Conservation (phyloP, 257 asterid genomes). For the Fraxinus excelsior region DNA sequence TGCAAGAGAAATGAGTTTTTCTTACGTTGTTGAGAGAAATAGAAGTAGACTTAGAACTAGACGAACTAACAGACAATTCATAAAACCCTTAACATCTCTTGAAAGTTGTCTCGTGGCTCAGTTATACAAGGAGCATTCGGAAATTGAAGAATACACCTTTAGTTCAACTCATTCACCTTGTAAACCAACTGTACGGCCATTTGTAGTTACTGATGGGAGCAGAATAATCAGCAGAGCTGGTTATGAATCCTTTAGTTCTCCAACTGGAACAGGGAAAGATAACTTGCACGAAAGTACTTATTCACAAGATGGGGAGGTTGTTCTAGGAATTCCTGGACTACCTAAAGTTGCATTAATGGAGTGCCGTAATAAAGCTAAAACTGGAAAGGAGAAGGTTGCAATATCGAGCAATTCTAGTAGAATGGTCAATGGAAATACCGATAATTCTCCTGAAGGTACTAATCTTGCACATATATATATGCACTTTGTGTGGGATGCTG, state of each 20-base stretch:
- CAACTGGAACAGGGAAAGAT: slow-evolving; percentile 25
- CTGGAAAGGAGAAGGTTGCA: slow-evolving; percentile 28
- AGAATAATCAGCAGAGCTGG: slow-evolving; percentile 44
- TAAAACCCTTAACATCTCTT: slow-evolving; percentile 63
- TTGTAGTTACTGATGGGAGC: slow-evolving; percentile 60
- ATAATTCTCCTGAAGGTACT: slow-evolving; percentile 44
- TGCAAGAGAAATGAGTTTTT: slow-evolving; percentile 41
- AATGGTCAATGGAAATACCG: slow-evolving; percentile 31
- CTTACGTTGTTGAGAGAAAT: slow-evolving; percentile 46
- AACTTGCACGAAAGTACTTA: slow-evolving; percentile 24
- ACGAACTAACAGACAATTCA: slow-evolving; percentile 33
- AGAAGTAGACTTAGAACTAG: slow-evolving; percentile 57
- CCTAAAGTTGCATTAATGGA: slow-evolving; percentile 42
- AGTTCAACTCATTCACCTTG: slow-evolving; percentile 31
- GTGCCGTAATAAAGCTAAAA: slow-evolving; percentile 29
- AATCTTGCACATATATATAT: background rate
- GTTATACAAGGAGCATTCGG: slow-evolving; percentile 51
- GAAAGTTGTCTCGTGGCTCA: slow-evolving; percentile 92
- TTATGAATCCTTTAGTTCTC: slow-evolving; percentile 32
- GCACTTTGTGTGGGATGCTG: background rate
- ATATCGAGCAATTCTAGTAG: slow-evolving; percentile 21
- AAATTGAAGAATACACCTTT: slow-evolving; percentile 45
- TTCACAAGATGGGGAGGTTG: slow-evolving; percentile 22
- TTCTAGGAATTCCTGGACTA: slow-evolving; percentile 59
- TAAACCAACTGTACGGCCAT: slow-evolving; percentile 50